Percentiles rank a stretch among this genome's conserved stretches.
Evolutionary conservation across 768 basidiomycete genomes (phyloP).

Genomic region (Tulasnella sp.): DNA sequence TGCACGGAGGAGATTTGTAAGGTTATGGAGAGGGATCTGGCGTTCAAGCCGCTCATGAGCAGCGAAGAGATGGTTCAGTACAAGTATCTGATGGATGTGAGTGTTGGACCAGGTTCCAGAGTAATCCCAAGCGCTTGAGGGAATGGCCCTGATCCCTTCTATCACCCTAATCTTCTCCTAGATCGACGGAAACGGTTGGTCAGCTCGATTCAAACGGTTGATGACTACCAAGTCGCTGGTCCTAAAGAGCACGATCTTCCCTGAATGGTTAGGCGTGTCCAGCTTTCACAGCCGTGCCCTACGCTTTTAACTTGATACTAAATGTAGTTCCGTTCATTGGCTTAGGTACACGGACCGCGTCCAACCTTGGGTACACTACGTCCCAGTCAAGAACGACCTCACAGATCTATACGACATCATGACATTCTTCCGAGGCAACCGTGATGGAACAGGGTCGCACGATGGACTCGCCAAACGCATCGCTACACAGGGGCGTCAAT

Average conservation of each 20-base stretch:
- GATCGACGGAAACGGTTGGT: conserved; percentile 30
- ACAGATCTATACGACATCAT: conserved; percentile 60
- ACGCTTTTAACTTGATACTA: background rate
- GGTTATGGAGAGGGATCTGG: conserved; percentile 19
- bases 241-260: conserved; percentile 32
- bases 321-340: background rate
- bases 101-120: conserved; percentile 15
- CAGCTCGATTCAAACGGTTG: conserved; percentile 29
- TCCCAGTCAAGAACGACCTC: conserved; percentile 53
- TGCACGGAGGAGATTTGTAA: conserved; percentile 22
- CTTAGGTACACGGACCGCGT: conserved; percentile 25
- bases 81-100: conserved; percentile 28
- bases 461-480: conserved; percentile 50
- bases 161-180: background rate
- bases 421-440: conserved; percentile 61
- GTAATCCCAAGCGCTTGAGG: too few relatives aligned
- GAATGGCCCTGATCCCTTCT: conserved; percentile 15
- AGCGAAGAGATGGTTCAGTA: conserved; percentile 25
- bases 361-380: conserved; percentile 43
- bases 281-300: too few relatives aligned
- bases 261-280: conserved; percentile 64
- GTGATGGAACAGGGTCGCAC: conserved; percentile 44
- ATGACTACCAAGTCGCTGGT: conserved; percentile 27
- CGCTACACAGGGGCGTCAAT: conserved; percentile 43
- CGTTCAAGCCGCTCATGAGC: conserved; percentile 20